phyloP scores from a whole-genome alignment of 2,329 filamentous ascomycete species.

The Colletotrichum sp. region DNA sequence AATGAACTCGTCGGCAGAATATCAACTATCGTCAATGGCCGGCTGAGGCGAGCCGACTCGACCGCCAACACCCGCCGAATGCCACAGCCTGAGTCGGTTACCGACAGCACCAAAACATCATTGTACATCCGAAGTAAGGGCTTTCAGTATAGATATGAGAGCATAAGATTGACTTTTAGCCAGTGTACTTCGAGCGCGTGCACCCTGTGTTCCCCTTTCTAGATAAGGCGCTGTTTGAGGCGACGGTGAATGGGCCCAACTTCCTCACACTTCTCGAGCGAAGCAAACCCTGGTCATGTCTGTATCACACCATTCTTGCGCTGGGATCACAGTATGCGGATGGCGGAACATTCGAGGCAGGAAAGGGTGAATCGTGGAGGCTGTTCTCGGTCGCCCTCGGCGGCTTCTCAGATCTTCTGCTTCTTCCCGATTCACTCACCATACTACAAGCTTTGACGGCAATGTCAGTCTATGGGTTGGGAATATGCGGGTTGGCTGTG shows the following conservation, averaged over 20 bases:
- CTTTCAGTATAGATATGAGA: background rate
- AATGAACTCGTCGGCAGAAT: slow-evolving; percentile 31
- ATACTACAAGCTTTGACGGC: slow-evolving; percentile 34
- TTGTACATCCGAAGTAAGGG: slow-evolving; percentile 14
- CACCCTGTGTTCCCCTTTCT: slow-evolving; percentile 46
- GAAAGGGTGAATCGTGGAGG: slow-evolving; percentile 41
- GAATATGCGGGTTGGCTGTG: slow-evolving; percentile 32
- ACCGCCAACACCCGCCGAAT: background rate
- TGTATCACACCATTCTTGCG: slow-evolving; percentile 43
- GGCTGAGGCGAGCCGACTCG: slow-evolving; percentile 13
- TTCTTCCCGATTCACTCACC: slow-evolving; percentile 32
- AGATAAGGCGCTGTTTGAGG: slow-evolving; percentile 38
- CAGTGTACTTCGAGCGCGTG: slow-evolving; percentile 42
- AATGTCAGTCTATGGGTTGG: slow-evolving; percentile 31
- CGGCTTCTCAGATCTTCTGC: slow-evolving; percentile 36
- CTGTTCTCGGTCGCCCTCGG: slow-evolving; percentile 41
- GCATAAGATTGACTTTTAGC: background rate
- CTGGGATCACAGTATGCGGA: slow-evolving; percentile 39
- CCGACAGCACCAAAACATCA: background rate
- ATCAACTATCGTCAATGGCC: slow-evolving; percentile 24
- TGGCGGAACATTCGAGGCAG: slow-evolving; percentile 41
- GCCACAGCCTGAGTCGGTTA: background rate
- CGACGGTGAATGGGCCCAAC: slow-evolving; percentile 28
- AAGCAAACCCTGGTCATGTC: slow-evolving; percentile 36
- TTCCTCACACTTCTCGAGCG: slow-evolving; percentile 27